Base-by-base conservation (phyloP, 2,329 filamentous ascomycete genomes). In the Aureobasidium zeae region DNA sequence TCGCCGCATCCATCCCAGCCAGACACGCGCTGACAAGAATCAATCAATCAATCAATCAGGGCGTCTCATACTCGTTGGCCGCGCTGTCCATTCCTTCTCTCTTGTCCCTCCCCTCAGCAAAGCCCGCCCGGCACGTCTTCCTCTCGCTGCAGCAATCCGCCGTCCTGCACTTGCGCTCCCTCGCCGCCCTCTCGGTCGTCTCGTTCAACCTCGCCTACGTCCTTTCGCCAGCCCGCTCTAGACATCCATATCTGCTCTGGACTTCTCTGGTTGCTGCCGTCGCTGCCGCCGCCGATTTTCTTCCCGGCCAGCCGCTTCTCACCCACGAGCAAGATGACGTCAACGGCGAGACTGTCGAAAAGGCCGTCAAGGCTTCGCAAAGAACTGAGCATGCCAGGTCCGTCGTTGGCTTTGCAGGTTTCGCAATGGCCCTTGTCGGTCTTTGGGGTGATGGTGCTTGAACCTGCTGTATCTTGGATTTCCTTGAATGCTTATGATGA, bases 161-260 rank as follows among this genome's bases (percentile, higher is more conserved):
- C 44, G 74, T 82, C 33, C 71, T 72, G 32, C 83, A 86, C 54
- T 70, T 85, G 48, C 71, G 80, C 44, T 65, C 74, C 22, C 74
- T 93, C 39, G 76, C 82, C 37, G 70, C 76, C 52, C 64, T 93
- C 53, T 79, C 86, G 41, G 75, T 78, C 43, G 68, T 76, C 41
- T 78, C 84, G 21, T 79, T 95, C 56, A 68, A 86, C 53, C 74
- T 89, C 52, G 85, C 87, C 50, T 95, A 82, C 64, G 62, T 73
- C 32, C 69, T 93, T 52, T 89, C 87, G 2, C 83, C 87, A 0
- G 73, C 77, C 19, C 74, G 79, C 45, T 73, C 76, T 53, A 79
- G 83, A 59, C 89, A 96, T 61, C 89, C 89, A 0, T 96, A 94
- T 61, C 78, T 95, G 19, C 65, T 95, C 47, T 95, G 91, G 78